Percentiles rank a stretch among this genome's conserved stretches.
Conservation (phyloP, 257 asterid genomes). For the Datura wrightii region DNA sequence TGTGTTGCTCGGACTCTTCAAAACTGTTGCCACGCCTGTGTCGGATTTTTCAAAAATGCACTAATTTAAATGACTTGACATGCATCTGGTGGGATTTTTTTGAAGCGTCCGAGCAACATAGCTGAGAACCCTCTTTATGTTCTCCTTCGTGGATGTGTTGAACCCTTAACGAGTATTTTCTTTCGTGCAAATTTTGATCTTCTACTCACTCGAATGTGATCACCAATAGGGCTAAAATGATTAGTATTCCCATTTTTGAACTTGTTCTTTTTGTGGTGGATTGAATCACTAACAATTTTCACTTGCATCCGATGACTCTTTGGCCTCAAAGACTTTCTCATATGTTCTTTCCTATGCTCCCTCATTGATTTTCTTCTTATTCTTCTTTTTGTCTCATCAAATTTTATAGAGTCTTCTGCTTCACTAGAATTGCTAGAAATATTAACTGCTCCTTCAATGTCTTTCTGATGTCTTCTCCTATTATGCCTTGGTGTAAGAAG, state of each 20-base stretch:
- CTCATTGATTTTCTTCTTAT: constrained; percentile 34
- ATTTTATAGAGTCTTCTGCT: constrained; percentile 37
- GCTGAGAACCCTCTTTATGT: neutral
- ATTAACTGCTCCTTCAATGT: constrained; percentile 42
- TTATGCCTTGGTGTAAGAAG: constrained; percentile 41
- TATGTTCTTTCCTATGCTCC: constrained; percentile 52
- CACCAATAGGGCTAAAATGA: constrained; percentile 45
- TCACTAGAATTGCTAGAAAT: constrained; percentile 38
- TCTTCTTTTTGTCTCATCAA: constrained; percentile 31
- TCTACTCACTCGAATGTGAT: constrained; percentile 57
- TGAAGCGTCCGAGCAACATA: neutral
- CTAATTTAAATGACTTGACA: neutral
- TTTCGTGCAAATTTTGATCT: constrained; percentile 59
- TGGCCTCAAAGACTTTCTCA: constrained; percentile 68
- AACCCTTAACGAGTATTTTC: too few species aligned
- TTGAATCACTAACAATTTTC: constrained; percentile 40
- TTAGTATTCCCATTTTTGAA: constrained; percentile 33
- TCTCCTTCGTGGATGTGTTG: constrained; percentile 38
- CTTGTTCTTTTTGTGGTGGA: constrained; percentile 35
- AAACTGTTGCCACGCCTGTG: neutral
- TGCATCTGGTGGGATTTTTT: neutral
- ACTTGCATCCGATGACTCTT: constrained; percentile 49
- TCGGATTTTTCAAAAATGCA: neutral
- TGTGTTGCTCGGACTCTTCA: neutral
- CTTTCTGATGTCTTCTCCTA: constrained; percentile 41